These are phyloP conservation scores for Fusarium pseudocircinatum DNA, from an alignment of 2,329 filamentous ascomycete genomes.

Conservation along the genomic window DNA sequence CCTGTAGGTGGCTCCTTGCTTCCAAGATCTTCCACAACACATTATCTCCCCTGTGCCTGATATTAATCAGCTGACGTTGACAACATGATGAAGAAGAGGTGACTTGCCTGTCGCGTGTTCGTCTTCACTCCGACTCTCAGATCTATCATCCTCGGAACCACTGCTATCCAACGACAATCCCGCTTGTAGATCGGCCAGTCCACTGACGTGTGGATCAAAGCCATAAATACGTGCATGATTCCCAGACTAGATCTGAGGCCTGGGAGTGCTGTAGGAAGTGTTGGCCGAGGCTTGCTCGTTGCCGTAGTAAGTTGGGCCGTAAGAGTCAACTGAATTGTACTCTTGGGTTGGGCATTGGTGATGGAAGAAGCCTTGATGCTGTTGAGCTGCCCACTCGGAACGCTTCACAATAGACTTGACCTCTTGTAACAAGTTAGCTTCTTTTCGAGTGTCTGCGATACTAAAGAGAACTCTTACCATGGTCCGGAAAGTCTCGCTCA, in stretches of 20 bases:
- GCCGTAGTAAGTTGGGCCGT: background rate
- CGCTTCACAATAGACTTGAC: background rate
- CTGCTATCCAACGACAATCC: conserved; percentile 1
- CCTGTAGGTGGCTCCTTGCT: conserved; percentile 3
- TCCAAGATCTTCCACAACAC: conserved; percentile 2
- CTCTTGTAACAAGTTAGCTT: background rate
- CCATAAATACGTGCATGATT: conserved; percentile 18
- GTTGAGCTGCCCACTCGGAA: background rate
- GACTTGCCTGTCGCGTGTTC: background rate
- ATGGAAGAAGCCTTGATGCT: background rate
- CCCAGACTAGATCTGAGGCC: conserved; percentile 19
- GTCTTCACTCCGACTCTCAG: background rate
- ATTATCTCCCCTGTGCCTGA: background rate
- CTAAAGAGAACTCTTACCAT: background rate
- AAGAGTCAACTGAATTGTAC: too few relatives aligned
- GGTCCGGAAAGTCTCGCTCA: background rate
- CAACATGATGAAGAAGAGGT: rapidly evolving
- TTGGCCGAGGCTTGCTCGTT: background rate
- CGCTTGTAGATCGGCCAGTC: conserved; percentile 21
- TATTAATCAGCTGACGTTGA: background rate
- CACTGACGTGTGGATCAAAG: conserved; percentile 1
- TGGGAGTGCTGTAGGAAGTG: conserved; percentile 11
- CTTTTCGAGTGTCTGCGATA: rapidly evolving
- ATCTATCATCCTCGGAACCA: background rate
- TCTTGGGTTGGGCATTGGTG: background rate